Base-by-base conservation (phyloP, 108 stramenopile species). In the Cyclotella cryptica region DNA sequence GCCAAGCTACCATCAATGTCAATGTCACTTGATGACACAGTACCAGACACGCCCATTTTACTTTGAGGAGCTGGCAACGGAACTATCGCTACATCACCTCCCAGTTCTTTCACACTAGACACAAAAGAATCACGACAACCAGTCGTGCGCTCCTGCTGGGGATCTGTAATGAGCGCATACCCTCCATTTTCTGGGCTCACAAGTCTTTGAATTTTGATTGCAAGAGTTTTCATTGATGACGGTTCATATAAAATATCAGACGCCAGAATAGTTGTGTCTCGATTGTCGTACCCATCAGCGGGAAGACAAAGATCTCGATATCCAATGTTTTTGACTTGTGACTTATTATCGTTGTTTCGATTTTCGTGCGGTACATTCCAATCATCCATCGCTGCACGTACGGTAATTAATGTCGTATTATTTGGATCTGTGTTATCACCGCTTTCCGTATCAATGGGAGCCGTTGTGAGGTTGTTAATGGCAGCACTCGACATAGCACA, bases 401-500 rank as follows among this genome's bases (percentile, higher is more conserved):
- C 76, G 1, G 69, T 75, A 27, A 75, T 29, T 8, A 60, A 43
- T 6, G 66, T 26, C 19, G 27, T 49, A 26, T 17, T 28, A 26
- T 58, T 15, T 7, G 7, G 14, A 24, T 17, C 27, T 28, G 13
- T 15, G 26, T 18, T 8, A 28, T 43, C 53, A 8, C 42, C 75
- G 13, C 22, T 7, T 46, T 19, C 42, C 35, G 35, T 35, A 42
- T 45, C 18, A n/a, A 81, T 68, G 27, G 80, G 74, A 57, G 49
- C 78, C 0, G 49, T 83, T 1, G 66, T 53, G n/a, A 78, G 24
- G 0, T 64, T 40, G 57, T 87, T 82, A 35, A 67, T 53, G 0
- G 77, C 66, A 2, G 86, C 86, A 53, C 80, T 82, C 4, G 86
- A 52, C 77, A 87, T 71, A 11, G 63, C 86, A 53, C 86, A 87